These are phyloP conservation scores for Agaricales sp. DNA, from an alignment of 1,284 basidiomycete species.

Conservation along the genomic window DNA sequence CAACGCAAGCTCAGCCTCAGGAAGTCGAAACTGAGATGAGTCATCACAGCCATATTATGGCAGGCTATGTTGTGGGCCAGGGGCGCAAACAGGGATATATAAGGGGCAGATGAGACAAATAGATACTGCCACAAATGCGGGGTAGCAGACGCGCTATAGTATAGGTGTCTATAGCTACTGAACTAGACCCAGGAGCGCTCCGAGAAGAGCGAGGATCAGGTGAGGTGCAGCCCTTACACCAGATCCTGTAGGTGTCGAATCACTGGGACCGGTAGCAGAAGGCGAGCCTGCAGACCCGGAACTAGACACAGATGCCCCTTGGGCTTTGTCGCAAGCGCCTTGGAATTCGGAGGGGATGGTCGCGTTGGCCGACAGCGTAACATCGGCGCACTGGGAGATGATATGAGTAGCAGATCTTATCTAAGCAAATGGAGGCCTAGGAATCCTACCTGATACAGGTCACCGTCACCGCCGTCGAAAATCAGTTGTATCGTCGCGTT, in stretches of 20 bases:
- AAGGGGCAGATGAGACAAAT: neutral
- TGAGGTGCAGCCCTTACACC: neutral
- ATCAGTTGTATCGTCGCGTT: constrained; percentile 55
- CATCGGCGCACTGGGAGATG: constrained; percentile 50
- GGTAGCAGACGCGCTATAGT: neutral
- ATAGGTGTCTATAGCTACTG: no score
- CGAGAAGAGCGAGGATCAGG: neutral
- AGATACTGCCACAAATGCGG: no score
- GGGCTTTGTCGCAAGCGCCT: neutral
- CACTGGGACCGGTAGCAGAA: constrained; percentile 14
- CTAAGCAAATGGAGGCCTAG: neutral
- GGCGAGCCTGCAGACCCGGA: neutral
- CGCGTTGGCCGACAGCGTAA: constrained; percentile 46
- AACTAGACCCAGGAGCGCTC: neutral
- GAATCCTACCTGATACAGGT: constrained; percentile 48
- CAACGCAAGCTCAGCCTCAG: no score
- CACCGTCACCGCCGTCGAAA: constrained; percentile 57
- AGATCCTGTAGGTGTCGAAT: constrained; percentile 9
- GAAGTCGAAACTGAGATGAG: no score
- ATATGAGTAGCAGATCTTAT: no score
- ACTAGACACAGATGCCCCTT: neutral
- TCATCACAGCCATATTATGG: neutral
- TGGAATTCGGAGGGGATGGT: constrained; percentile 26
- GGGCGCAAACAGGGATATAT: neutral
- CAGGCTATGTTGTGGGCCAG: neutral